phyloP scores from a whole-genome alignment of 2,329 filamentous ascomycete genomes.

The Truncatella angustata region DNA sequence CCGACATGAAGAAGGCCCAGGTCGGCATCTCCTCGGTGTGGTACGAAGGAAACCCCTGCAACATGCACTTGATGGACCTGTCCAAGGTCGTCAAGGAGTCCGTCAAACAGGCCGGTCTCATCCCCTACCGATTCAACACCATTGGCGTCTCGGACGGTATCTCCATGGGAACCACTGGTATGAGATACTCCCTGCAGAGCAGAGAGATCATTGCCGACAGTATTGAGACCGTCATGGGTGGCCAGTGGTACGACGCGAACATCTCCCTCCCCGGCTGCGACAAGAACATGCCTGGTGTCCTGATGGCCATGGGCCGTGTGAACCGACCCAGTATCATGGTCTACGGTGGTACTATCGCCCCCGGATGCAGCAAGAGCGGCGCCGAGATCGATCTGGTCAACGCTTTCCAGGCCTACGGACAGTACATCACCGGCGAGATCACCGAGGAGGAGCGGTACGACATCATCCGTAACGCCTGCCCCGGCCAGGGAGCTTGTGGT shows the following conservation, averaged over 20 bases:
- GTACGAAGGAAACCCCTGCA: slow-evolving; percentile 98
- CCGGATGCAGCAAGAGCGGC: slow-evolving; percentile 78
- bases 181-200: slow-evolving; percentile 90
- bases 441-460: slow-evolving; percentile 42
- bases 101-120: slow-evolving; percentile 68
- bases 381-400: slow-evolving; percentile 89
- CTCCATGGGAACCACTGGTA: slow-evolving; percentile 96
- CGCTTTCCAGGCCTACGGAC: slow-evolving; percentile 95
- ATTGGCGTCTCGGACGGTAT: slow-evolving; percentile 97
- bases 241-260: slow-evolving; percentile 89
- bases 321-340: slow-evolving; percentile 81
- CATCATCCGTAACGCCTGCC: slow-evolving; percentile 39
- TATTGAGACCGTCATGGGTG: slow-evolving; percentile 89
- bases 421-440: slow-evolving; percentile 44
- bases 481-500: slow-evolving; percentile 48
- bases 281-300: slow-evolving; percentile 49
- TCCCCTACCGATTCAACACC: slow-evolving; percentile 98
- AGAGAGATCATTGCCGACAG: slow-evolving; percentile 95
- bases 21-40: slow-evolving; percentile 97
- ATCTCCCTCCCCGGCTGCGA: slow-evolving; percentile 52
- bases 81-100: slow-evolving; percentile 69
- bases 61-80: slow-evolving; percentile 95
- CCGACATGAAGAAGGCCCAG: slow-evolving; percentile 93
- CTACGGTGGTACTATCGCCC: slow-evolving; percentile 91
- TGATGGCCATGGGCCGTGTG: slow-evolving; percentile 51